Conservation (phyloP, 768 basidiomycete species). For the Hygrocybe coccinea region DNA sequence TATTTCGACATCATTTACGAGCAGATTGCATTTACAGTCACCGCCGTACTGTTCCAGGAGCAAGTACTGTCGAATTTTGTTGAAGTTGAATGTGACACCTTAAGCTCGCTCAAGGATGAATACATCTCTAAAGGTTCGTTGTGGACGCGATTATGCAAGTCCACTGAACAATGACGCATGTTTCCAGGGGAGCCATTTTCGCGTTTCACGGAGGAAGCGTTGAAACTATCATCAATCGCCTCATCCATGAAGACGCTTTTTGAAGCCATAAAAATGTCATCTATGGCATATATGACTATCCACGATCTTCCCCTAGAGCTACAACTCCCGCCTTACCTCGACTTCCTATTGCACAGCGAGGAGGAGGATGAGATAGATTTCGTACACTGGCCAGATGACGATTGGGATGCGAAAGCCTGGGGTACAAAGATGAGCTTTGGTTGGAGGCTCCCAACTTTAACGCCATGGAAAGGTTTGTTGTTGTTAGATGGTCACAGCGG, state of each 20-base stretch:
- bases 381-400: slow-evolving; percentile 47
- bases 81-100: slow-evolving; percentile 68
- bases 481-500: slow-evolving; percentile 59
- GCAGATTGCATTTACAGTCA: slow-evolving; percentile 83
- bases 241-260: slow-evolving; percentile 76
- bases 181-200: slow-evolving; percentile 56
- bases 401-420: slow-evolving; percentile 51
- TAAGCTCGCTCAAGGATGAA: slow-evolving; percentile 67
- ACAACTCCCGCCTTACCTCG: slow-evolving; percentile 79
- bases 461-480: slow-evolving; percentile 90
- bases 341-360: slow-evolving; percentile 62
- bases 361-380: slow-evolving; percentile 54
- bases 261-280: slow-evolving; percentile 68
- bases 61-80: slow-evolving; percentile 86
- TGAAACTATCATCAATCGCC: slow-evolving; percentile 66
- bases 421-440: slow-evolving; percentile 65
- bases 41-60: slow-evolving; percentile 88
- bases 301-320: slow-evolving; percentile 78
- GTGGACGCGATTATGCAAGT: neutral
- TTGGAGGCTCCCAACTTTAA: slow-evolving; percentile 67
- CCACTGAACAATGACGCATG: neutral
- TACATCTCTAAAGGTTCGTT: slow-evolving; percentile 57
- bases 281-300: slow-evolving; percentile 74
- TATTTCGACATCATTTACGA: slow-evolving; percentile 87
- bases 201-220: slow-evolving; percentile 52